A percentile compares a stretch with the other conserved stretches of the same genome.
Evolutionary conservation across 2,329 filamentous ascomycete species (phyloP).

Genomic region (Colletotrichum sp.): DNA sequence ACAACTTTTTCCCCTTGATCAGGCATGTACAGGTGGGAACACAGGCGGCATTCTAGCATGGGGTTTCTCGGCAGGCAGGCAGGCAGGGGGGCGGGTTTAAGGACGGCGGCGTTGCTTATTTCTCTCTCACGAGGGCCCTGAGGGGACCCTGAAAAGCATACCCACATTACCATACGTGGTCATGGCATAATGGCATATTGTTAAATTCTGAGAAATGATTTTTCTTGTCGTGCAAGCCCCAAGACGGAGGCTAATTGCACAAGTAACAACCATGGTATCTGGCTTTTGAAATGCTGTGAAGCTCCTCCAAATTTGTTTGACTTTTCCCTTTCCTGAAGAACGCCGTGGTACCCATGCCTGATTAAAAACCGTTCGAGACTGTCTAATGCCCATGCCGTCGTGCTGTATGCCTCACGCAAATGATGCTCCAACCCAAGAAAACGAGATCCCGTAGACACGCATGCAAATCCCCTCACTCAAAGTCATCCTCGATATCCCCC

Average conservation of each 20-base stretch:
- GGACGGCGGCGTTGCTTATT: neutral
- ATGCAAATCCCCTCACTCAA: neutral
- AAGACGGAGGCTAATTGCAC: neutral
- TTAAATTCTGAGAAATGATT: neutral
- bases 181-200: neutral
- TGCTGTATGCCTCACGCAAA: neutral
- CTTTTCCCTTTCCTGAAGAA: neutral
- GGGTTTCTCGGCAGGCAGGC: neutral
- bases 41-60: neutral
- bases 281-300: neutral
- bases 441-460: neutral
- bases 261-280: neutral
- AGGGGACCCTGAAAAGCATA: neutral
- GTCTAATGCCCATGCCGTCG: neutral
- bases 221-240: neutral
- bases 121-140: neutral
- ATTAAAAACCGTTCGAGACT: neutral
- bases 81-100: neutral
- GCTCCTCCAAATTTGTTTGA: neutral
- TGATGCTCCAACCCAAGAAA: neutral
- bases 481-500: neutral
- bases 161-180: neutral
- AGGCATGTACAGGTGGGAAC: neutral
- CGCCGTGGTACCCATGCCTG: constrained; percentile 7
- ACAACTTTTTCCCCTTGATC: neutral